phyloP scores from a whole-genome alignment of 805 yeast species.

The Tetrapisispora arboricola region DNA sequence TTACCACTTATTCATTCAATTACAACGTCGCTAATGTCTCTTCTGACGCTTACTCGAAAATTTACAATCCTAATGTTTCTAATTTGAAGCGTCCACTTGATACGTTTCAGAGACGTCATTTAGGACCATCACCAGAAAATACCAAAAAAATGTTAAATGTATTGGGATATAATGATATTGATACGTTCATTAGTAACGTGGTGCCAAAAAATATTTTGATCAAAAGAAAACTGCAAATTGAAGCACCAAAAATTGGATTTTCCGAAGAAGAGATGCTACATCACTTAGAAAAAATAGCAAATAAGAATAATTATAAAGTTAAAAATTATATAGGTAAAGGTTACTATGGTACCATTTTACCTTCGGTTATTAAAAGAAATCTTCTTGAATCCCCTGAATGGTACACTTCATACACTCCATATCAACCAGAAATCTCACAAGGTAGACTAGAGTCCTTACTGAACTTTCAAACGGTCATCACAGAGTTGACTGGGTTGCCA shows the following conservation, averaged over 20 bases:
- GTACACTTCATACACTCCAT: slow-evolving; percentile 98
- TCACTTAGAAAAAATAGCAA: slow-evolving; percentile 58
- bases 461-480: slow-evolving; percentile 85
- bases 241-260: slow-evolving; percentile 58
- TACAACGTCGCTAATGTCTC: slow-evolving; percentile 40
- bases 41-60: slow-evolving; percentile 38
- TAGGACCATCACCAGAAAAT: slow-evolving; percentile 66
- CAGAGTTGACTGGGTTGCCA: slow-evolving; percentile 89
- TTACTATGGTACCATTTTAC: slow-evolving; percentile 80
- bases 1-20: not conserved
- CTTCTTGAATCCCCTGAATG: slow-evolving; percentile 90
- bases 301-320: slow-evolving; percentile 54
- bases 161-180: slow-evolving; percentile 57
- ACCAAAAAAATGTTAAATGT: slow-evolving; percentile 54
- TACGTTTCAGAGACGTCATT: slow-evolving; percentile 81
- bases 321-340: slow-evolving; percentile 88
- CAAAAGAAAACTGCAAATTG: slow-evolving; percentile 53
- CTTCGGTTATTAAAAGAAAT: slow-evolving; percentile 89
- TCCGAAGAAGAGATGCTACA: slow-evolving; percentile 73
- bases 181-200: slow-evolving; percentile 58
- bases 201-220: slow-evolving; percentile 69
- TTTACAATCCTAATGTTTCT: slow-evolving; percentile 34
- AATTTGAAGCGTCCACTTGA: slow-evolving; percentile 41
- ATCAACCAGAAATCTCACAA: slow-evolving; percentile 96
- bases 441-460: slow-evolving; percentile 86